phyloP scores from a whole-genome alignment of 352 stramenopile genomes.

The Globisporangium radiosum region DNA sequence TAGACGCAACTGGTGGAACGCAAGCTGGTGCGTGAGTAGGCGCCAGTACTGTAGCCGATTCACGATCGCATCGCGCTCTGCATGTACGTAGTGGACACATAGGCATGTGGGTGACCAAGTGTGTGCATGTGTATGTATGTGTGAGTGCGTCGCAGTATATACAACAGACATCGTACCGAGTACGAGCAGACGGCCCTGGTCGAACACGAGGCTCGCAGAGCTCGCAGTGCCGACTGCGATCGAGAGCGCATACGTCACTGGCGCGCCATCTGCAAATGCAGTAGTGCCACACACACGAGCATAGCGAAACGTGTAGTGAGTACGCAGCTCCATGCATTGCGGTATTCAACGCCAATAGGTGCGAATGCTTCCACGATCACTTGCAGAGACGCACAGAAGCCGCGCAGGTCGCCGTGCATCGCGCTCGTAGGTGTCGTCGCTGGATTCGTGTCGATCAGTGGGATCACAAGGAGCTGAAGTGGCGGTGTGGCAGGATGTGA shows the following conservation, averaged over 20 bases:
- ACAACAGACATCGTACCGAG: slow-evolving; percentile 18
- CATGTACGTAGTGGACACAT: not conserved
- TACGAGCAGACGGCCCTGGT: slow-evolving; percentile 42
- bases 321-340: not conserved
- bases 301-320: not conserved
- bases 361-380: slow-evolving; percentile 29
- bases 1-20: slow-evolving; percentile 59
- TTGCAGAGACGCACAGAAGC: slow-evolving; percentile 79
- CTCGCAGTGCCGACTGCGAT: slow-evolving; percentile 60
- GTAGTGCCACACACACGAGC: not conserved
- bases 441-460: not conserved
- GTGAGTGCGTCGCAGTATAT: not conserved
- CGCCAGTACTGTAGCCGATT: slow-evolving; percentile 62
- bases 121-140: no score
- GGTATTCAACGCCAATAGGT: not conserved
- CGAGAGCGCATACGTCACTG: slow-evolving; percentile 73
- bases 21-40: slow-evolving; percentile 58
- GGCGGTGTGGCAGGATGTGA: no score
- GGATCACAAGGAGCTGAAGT: no score
- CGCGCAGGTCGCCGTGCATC: slow-evolving; percentile 73
- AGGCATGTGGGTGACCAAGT: no score
- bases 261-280: slow-evolving; percentile 50
- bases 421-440: not conserved
- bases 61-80: slow-evolving; percentile 55
- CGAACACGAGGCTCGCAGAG: slow-evolving; percentile 57